Evolutionary conservation across 805 yeast genomes (phyloP).

Genomic region (Helenozyma rhizophorensis): DNA sequence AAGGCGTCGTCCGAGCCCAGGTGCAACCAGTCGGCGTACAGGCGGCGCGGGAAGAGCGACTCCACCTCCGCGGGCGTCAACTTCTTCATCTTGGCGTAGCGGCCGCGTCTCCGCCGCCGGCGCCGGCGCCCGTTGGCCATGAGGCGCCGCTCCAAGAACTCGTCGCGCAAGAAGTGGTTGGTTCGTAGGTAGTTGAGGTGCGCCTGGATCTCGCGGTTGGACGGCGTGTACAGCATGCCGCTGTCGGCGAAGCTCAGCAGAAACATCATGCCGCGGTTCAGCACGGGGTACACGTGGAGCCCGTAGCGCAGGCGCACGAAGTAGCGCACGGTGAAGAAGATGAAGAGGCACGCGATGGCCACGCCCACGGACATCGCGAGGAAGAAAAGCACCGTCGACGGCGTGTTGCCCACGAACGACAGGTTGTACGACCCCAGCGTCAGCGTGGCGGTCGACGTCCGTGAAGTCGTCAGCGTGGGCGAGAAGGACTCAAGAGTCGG

Average conservation of each 20-base stretch:
- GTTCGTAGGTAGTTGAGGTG: conserved; percentile 33
- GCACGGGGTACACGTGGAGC: conserved; percentile 39
- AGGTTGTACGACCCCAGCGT: conserved; percentile 1
- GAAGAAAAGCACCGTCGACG: conserved; percentile 61
- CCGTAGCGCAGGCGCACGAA: conserved; percentile 56
- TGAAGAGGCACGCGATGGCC: conserved; percentile 49
- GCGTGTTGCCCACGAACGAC: conserved; percentile 44
- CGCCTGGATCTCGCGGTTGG: conserved; percentile 27
- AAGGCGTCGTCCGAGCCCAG: conserved; percentile 47
- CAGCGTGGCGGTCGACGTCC: background rate
- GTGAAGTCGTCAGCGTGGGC: background rate
- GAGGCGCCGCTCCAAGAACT: conserved; percentile 24
- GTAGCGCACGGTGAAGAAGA: conserved; percentile 59
- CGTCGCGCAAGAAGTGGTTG: conserved; percentile 29
- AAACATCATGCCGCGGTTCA: conserved; percentile 22
- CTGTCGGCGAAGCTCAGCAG: background rate
- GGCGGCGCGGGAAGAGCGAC: conserved; percentile 51
- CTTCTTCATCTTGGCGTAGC: conserved; percentile 46
- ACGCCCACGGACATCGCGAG: conserved; percentile 62
- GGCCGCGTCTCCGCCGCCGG: conserved; percentile 35
- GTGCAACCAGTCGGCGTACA: conserved; percentile 56
- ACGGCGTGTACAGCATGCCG: conserved; percentile 8
- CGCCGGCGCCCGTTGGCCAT: conserved; percentile 18
- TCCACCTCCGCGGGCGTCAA: conserved; percentile 57
- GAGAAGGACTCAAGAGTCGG: background rate